Base-by-base conservation (phyloP, 2,329 filamentous ascomycete genomes). In the Trichoderma harzianum region DNA sequence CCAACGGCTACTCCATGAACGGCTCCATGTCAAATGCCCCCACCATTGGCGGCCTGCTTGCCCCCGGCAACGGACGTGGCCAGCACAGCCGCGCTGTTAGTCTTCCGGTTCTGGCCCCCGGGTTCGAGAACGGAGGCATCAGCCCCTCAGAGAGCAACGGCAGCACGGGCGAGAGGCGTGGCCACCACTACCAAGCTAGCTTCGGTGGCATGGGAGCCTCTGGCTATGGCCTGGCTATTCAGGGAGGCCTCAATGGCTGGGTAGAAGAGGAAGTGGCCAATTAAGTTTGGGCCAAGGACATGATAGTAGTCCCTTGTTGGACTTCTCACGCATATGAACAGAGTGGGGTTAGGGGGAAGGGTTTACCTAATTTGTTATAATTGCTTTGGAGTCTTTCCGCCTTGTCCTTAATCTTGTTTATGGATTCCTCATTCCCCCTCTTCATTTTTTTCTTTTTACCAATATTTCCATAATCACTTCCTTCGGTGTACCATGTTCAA, bases 11-110 rank as follows among this genome's bases (percentile, higher is more conserved):
- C 75, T 81, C 88, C 57, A 84, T 83, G 47, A 88, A 85, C 76
- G 81, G 82, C 5, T 86, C 87, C 30, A 88, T 83, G 3, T 86
- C 87, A 28, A 88, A 87, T 43, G 84, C 92, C 3, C 90, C 91
- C 2, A 93, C 91, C 1, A 91, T 95, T 73, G 92, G 92, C 57
- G 92, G 93, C 8, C 88, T 97, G 47, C 87, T 96, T 65, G 92
- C 93, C 3, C 93, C 93, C 2, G 89, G 89, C 66, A 91, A 89
- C 69, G 80, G 83, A 16, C 86, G 89, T 39, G 84, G 86, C 36
- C 88, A 88, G 74, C 89, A 91, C 81, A 95, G 90, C 78, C 91
- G 96, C 47, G 94, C 96, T 39, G 94, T 98, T 72, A 97, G 94
- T 80, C 85, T 99, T 78, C 96, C 96, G 1, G 89, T 88, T 6